Conservation (phyloP, 2,329 filamentous ascomycete genomes). For the Aspergillus sclerotialis region DNA sequence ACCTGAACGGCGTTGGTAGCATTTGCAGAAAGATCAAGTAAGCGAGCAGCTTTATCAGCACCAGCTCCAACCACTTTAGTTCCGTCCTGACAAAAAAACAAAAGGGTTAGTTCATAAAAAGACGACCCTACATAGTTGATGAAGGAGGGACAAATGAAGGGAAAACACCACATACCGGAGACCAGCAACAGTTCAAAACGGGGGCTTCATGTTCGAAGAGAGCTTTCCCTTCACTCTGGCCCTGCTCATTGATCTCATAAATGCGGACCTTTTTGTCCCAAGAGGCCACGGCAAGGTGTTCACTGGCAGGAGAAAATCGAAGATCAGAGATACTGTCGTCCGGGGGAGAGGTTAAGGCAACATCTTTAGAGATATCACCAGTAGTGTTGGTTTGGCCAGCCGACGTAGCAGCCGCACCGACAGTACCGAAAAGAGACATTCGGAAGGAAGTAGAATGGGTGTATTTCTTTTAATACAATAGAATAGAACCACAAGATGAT, state of each 20-base stretch:
- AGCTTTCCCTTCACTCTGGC: constrained; percentile 76
- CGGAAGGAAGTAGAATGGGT: constrained; percentile 1
- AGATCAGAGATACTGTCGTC: constrained; percentile 87
- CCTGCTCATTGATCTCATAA: constrained; percentile 77
- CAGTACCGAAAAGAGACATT: constrained; percentile 48
- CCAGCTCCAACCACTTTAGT: constrained; percentile 80
- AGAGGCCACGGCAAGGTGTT: constrained; percentile 82
- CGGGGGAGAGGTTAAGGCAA: constrained; percentile 69
- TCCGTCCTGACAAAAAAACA: constrained; percentile 60
- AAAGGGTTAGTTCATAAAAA: constrained; percentile 2
- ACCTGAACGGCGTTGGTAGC: constrained; percentile 59
- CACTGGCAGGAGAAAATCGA: constrained; percentile 66
- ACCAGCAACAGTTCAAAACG: constrained; percentile 79
- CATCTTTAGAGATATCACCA: constrained; percentile 85
- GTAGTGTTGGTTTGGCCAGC: constrained; percentile 60
- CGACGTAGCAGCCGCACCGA: constrained; percentile 44
- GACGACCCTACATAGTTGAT: constrained; percentile 4
- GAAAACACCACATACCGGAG: constrained; percentile 57
- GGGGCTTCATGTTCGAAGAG: constrained; percentile 80
- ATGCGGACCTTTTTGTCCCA: constrained; percentile 99
- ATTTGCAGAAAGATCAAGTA: constrained; percentile 66
- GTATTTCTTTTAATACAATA: not conserved
- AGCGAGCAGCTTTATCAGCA: constrained; percentile 82
- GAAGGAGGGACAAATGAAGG: constrained; percentile 2
- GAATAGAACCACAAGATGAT: not conserved